Percentiles rank a stretch among this genome's conserved stretches.
Conservation (phyloP, 1,139 yeast species). For the Scheffersomyces titani region DNA sequence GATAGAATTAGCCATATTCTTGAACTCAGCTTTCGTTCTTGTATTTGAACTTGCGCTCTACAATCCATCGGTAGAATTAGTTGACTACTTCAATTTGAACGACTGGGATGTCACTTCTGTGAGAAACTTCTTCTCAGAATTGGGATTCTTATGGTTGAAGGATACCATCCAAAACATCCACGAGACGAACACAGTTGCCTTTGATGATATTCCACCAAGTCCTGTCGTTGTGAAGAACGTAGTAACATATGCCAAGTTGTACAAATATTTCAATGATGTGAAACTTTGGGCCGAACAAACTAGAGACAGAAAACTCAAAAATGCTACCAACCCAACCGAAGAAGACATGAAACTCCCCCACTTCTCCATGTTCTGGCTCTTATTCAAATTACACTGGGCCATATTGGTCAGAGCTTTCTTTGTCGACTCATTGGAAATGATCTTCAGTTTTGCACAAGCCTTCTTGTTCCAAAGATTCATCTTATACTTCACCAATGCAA, state of each 20-base stretch:
- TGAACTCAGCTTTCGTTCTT: conserved; percentile 35
- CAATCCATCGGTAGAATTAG: conserved; percentile 46
- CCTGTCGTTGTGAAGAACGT: conserved; percentile 21
- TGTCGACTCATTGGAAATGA: conserved; percentile 22
- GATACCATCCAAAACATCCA: conserved; percentile 23
- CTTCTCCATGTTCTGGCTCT: conserved; percentile 16
- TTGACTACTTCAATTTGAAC: conserved; percentile 36
- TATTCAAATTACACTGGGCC: conserved; percentile 16
- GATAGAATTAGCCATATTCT: conserved; percentile 15
- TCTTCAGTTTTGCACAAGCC: conserved; percentile 26
- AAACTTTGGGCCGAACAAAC: conserved; percentile 15
- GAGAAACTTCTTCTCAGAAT: conserved; percentile 23
- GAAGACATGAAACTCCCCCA: conserved; percentile 13
- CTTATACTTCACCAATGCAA: conserved; percentile 20
- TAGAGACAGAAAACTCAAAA: conserved; percentile 9
- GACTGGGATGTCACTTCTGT: conserved; percentile 29
- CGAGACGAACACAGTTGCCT: conserved; percentile 19
- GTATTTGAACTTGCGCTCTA: conserved; percentile 38
- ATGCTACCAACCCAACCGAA: conserved; percentile 12
- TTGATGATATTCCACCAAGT: conserved; percentile 26
- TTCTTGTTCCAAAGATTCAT: conserved; percentile 34
- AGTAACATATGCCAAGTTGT: conserved; percentile 20
- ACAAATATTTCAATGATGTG: conserved; percentile 21
- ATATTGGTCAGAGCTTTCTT: conserved; percentile 10
- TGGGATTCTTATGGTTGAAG: conserved; percentile 24